These are phyloP conservation scores for Artomyces pyxidatus DNA, from an alignment of 768 basidiomycete species.

Conservation along the genomic window DNA sequence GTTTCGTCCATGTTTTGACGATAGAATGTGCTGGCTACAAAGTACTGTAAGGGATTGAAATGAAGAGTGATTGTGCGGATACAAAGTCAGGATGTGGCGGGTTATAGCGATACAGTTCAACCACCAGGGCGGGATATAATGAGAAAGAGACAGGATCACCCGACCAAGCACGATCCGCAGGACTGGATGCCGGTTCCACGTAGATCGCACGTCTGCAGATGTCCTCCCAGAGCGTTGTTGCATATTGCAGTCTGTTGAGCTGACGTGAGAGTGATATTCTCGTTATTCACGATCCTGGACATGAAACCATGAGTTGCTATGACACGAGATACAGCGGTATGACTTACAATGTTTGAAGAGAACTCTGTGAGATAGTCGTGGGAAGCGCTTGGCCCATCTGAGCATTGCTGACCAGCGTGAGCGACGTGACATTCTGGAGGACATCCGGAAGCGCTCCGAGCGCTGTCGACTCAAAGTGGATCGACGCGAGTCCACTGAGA, in stretches of 20 bases:
- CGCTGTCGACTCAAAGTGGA: constrained; percentile 35
- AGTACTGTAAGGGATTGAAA: too few relatives aligned
- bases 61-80: too few relatives aligned
- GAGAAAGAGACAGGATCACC: constrained; percentile 1
- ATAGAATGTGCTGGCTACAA: too few relatives aligned
- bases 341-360: constrained; percentile 34
- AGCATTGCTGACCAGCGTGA: constrained; percentile 33
- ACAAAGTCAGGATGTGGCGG: too few relatives aligned
- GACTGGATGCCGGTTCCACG: constrained; percentile 10
- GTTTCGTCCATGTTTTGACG: too few relatives aligned
- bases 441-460: constrained; percentile 29
- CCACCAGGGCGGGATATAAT: not conserved
- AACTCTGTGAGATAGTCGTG: constrained; percentile 24
- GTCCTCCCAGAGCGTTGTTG: not conserved
- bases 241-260: constrained; percentile 12
- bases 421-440: constrained; percentile 26
- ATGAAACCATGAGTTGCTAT: not conserved
- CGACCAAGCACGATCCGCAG: constrained; percentile 14
- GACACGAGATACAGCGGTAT: not conserved
- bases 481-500: constrained; percentile 28
- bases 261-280: constrained; percentile 8
- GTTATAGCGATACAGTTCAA: not conserved
- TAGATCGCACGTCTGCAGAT: constrained; percentile 13
- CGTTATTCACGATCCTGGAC: constrained; percentile 13
- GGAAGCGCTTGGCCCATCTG: constrained; percentile 33